These are phyloP conservation scores for Claviceps sp. DNA, from an alignment of 2,329 filamentous ascomycete genomes.

Conservation along the genomic window DNA sequence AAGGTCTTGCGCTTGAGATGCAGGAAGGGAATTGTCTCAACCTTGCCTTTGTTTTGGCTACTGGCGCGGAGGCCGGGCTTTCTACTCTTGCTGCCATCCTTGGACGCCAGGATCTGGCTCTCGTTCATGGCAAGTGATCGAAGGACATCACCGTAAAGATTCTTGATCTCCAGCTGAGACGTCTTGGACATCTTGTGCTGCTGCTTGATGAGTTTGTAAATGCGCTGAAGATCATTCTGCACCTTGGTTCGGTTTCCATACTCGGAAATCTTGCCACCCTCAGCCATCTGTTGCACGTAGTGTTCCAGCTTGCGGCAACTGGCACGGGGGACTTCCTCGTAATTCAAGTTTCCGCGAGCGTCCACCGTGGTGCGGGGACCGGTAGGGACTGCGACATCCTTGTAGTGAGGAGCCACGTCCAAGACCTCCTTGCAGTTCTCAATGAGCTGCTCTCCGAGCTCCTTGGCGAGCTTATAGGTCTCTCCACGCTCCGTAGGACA, in stretches of 20 bases:
- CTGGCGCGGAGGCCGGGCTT: slow-evolving; percentile 38
- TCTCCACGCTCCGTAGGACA: slow-evolving; percentile 93
- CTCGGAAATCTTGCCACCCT: slow-evolving; percentile 95
- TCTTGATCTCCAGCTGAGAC: slow-evolving; percentile 92
- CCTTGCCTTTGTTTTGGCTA: slow-evolving; percentile 66
- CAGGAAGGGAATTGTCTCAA: slow-evolving; percentile 94
- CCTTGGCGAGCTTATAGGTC: slow-evolving; percentile 95
- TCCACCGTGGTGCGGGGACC: slow-evolving; percentile 89
- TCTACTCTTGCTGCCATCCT: slow-evolving; percentile 60
- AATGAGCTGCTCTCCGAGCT: slow-evolving; percentile 83
- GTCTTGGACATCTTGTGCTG: slow-evolving; percentile 97
- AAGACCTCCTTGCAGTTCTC: slow-evolving; percentile 96
- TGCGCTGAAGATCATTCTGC: slow-evolving; percentile 83
- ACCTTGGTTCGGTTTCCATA: slow-evolving; percentile 98
- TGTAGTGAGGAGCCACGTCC: slow-evolving; percentile 74
- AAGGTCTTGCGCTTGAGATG: slow-evolving; percentile 90
- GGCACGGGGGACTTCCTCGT: slow-evolving; percentile 71
- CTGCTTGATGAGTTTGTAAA: slow-evolving; percentile 97
- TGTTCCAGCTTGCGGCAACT: slow-evolving; percentile 96
- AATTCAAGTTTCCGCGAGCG: slow-evolving; percentile 81
- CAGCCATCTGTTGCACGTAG: slow-evolving; percentile 96
- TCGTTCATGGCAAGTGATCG: slow-evolving; percentile 96
- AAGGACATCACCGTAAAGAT: slow-evolving; percentile 83
- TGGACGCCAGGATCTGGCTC: slow-evolving; percentile 76
- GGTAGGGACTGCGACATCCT: slow-evolving; percentile 87